Percentiles rank a stretch among this genome's conserved stretches.
Evolutionary conservation across 805 yeast genomes (phyloP).

Genomic region (Candida oleophila): DNA sequence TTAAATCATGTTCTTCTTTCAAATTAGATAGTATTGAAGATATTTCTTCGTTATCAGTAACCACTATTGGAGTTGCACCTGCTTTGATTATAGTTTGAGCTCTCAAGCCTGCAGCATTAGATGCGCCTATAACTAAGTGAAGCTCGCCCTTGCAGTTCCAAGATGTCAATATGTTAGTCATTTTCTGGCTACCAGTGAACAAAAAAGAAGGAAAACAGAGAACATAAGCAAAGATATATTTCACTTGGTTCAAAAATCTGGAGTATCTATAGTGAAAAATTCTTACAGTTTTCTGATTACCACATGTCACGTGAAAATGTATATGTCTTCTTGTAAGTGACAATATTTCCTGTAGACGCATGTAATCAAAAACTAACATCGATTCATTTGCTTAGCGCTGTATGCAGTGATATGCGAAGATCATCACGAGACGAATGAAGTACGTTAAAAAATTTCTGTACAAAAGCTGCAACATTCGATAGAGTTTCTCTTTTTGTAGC

Average conservation of each 20-base stretch:
- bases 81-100: slow-evolving; percentile 46
- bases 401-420: neutral
- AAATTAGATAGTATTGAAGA: neutral
- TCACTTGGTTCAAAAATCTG: neutral
- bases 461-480: neutral
- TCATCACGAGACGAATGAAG: neutral
- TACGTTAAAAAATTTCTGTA: neutral
- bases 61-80: slow-evolving; percentile 42
- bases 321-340: neutral
- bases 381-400: neutral
- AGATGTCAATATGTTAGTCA: slow-evolving; percentile 33
- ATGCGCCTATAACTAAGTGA: slow-evolving; percentile 58
- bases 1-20: neutral
- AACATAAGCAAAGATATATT: neutral
- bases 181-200: neutral
- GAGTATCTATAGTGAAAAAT: neutral
- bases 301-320: slow-evolving; percentile 1
- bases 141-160: slow-evolving; percentile 47
- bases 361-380: neutral
- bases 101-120: slow-evolving; percentile 47
- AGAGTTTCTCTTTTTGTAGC: neutral
- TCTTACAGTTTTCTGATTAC: neutral
- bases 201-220: neutral
- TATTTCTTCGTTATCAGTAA: neutral
- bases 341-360: neutral